Conservation (phyloP, 129 eudicot genomes). For the Lonicera japonica region DNA sequence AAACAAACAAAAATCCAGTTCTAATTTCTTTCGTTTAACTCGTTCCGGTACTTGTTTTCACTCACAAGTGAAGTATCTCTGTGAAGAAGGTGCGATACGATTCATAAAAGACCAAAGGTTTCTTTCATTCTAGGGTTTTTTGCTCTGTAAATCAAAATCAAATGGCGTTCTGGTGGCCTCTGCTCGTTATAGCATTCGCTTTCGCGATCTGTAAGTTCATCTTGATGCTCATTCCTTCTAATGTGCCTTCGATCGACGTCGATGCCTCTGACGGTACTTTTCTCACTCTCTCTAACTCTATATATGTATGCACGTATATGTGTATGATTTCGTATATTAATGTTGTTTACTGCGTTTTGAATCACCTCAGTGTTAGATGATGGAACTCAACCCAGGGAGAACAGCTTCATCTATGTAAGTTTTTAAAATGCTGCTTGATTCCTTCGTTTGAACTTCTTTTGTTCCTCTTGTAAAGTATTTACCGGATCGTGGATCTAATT, state of each 20-base stretch:
- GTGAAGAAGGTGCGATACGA: too few relatives aligned
- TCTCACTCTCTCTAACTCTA: slow-evolving; percentile 8
- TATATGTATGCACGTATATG: not conserved
- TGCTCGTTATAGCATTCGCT: slow-evolving; percentile 73
- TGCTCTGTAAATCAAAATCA: not conserved
- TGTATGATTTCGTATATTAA: too few relatives aligned
- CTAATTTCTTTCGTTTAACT: too few relatives aligned
- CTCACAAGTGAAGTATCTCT: too few relatives aligned
- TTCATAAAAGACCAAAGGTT: too few relatives aligned
- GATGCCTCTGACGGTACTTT: slow-evolving; percentile 75
- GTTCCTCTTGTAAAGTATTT: too few relatives aligned
- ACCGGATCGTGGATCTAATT: too few relatives aligned
- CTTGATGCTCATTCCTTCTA: slow-evolving; percentile 88
- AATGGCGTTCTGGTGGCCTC: slow-evolving; percentile 92
- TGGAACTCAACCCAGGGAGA: slow-evolving; percentile 77
- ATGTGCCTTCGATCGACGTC: slow-evolving; percentile 93
- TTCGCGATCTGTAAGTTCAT: slow-evolving; percentile 69
- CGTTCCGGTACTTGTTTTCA: too few relatives aligned
- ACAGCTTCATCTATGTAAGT: slow-evolving; percentile 97
- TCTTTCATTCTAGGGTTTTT: too few relatives aligned
- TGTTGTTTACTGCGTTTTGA: not conserved
- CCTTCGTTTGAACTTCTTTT: not conserved
- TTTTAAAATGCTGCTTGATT: not conserved
- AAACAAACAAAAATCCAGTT: too few relatives aligned
- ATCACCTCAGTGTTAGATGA: slow-evolving; percentile 64